These are phyloP conservation scores for Cardamine chenopodiifolia DNA, from an alignment of 345 rosid species.

Conservation along the genomic window DNA sequence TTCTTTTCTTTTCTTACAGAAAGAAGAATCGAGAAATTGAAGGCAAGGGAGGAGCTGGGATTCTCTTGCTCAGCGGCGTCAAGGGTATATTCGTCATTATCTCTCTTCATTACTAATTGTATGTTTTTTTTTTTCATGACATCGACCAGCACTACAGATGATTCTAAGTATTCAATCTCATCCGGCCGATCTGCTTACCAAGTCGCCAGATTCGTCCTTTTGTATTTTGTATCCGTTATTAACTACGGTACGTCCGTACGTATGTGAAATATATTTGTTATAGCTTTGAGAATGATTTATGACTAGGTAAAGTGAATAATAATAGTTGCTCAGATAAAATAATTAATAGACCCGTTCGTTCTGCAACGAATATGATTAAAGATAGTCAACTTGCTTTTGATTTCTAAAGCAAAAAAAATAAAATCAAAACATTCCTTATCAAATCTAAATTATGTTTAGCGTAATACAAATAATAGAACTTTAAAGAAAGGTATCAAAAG, in stretches of 20 bases:
- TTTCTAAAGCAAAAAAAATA: neutral
- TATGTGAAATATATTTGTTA: too few relatives aligned
- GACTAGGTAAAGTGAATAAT: neutral
- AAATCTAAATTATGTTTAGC: constrained; percentile 1
- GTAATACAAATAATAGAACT: neutral
- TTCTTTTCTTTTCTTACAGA: neutral
- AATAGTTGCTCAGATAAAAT: neutral
- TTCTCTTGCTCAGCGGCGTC: constrained; percentile 23
- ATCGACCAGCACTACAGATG: constrained; percentile 30
- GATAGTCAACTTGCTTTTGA: constrained; percentile 13
- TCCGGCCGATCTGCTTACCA: constrained; percentile 47
- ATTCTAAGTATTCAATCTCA: constrained; percentile 1
- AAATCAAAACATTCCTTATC: constrained; percentile 2
- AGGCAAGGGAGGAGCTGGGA: constrained; percentile 25
- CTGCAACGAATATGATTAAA: neutral
- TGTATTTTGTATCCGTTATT: neutral
- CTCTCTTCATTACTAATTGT: neutral
- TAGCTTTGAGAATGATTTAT: neutral
- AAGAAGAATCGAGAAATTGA: constrained; percentile 8
- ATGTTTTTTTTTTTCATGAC: neutral
- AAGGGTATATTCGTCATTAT: constrained; percentile 44
- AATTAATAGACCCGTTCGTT: neutral
- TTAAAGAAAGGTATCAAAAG: neutral
- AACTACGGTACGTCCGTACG: too few relatives aligned
- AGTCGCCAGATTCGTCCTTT: neutral